Conservation (phyloP, 2,329 filamentous ascomycete genomes). For the Arthrobotrys pseudoclavata region DNA sequence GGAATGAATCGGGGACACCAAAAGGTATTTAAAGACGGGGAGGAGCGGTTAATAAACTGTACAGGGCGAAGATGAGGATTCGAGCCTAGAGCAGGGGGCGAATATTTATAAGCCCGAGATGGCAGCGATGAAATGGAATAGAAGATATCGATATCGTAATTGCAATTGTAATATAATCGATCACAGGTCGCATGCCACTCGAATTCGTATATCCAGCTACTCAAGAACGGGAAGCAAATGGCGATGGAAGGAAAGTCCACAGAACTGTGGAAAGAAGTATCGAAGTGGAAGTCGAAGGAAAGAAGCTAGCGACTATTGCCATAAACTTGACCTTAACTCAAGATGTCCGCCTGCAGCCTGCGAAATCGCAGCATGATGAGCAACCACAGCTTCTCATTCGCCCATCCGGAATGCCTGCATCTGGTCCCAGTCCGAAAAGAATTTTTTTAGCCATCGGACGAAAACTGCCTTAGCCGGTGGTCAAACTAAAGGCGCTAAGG, state of each 20-base stretch:
- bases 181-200: neutral
- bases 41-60: constrained; percentile 12
- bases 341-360: neutral
- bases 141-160: neutral
- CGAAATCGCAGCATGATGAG: constrained; percentile 46
- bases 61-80: neutral
- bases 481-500: constrained; percentile 21
- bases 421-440: constrained; percentile 29
- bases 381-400: constrained; percentile 39
- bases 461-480: constrained; percentile 18
- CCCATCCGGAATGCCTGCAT: constrained; percentile 3
- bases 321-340: too few relatives aligned
- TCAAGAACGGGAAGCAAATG: constrained; percentile 5
- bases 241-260: constrained; percentile 8
- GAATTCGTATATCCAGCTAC: neutral
- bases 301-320: too few relatives aligned
- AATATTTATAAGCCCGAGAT: constrained; percentile 3
- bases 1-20: constrained; percentile 14
- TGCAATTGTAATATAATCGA: too few relatives aligned
- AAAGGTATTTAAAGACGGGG: constrained; percentile 8
- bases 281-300: neutral
- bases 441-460: constrained; percentile 42
- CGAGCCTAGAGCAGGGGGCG: neutral
- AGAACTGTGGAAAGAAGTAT: neutral
- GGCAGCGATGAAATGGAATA: neutral